Base-by-base conservation (phyloP, 805 yeast species). In the Priceomyces haplophilus region DNA sequence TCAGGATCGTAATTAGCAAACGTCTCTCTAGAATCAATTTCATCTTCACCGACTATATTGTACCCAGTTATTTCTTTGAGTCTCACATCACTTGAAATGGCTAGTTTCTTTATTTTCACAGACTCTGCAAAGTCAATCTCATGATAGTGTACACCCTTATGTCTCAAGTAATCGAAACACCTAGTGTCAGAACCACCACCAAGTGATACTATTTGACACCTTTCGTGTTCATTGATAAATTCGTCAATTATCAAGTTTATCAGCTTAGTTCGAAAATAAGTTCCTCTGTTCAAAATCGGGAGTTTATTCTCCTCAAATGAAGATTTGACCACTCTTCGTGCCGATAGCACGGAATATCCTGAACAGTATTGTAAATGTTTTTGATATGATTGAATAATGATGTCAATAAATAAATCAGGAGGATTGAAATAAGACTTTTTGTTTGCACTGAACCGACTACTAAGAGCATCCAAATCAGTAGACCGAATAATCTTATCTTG, bases 171-270 rank as follows among this genome's bases (percentile, higher is more conserved):
- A 7, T 68, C 59, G 55, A 85, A 84, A 12, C 76, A 73, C 41
- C 91, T 58, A 0, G 93, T 83, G 53, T 86, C 95, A 12, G 87
- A 82, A 4, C 95, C 95, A 2, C 90, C 83, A 0, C 95, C 95
- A n/a, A 85, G 56, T 1, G 88, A 83, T 1, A 86, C 63, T 12
- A 85, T 73, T 54, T 84, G 83, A 36, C 77, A 61, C 16, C 41
- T 34, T 3, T 19, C 44, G 36, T 42, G 46, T 43, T 65, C 56
- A 3, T 48, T 48, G 2, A 80, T 37, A 47, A 80, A 82, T 16
- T 57, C 52, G 2, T 68, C 57, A 2, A 81, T 59, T 0, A 78
- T 61, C 6, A 53, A 16, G 53, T 83, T 80, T 20, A 84, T 76
- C 13, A 79, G 59, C 13, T 52, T 57, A 0, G 86, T 80, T 29